Evolutionary conservation across 768 basidiomycete species (phyloP).

Genomic region (Paxillus involutus): DNA sequence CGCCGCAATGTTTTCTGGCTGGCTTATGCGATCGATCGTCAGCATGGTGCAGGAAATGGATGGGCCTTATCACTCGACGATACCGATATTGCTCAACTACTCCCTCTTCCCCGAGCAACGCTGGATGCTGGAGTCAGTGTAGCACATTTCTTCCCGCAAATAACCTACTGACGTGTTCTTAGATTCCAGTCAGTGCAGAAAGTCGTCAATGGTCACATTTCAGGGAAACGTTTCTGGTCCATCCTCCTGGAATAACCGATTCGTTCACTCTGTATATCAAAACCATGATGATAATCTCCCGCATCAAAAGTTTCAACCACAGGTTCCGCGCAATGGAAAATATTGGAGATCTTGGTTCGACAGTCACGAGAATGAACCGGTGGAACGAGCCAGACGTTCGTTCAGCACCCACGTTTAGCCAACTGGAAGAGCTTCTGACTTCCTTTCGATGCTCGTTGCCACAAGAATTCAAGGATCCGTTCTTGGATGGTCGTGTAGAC

Average conservation of each 20-base stretch:
- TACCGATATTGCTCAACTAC: constrained; percentile 67
- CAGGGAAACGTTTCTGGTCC: constrained; percentile 55
- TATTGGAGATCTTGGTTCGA: constrained; percentile 49
- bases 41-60: constrained; percentile 65
- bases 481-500: constrained; percentile 53
- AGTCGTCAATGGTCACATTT: constrained; percentile 71
- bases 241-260: constrained; percentile 64
- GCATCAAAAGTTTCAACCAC: constrained; percentile 63
- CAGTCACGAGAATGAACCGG: constrained; percentile 21
- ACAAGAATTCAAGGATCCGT: constrained; percentile 52
- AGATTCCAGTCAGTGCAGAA: constrained; percentile 49
- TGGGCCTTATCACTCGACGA: constrained; percentile 76
- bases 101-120: constrained; percentile 60
- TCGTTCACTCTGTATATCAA: constrained; percentile 75
- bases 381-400: constrained; percentile 55
- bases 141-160: not conserved
- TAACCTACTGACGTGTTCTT: constrained; percentile 6
- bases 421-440: constrained; percentile 57
- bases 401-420: constrained; percentile 60
- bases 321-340: constrained; percentile 63
- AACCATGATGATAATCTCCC: constrained; percentile 60
- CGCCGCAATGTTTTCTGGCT: constrained; percentile 75
- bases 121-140: constrained; percentile 60
- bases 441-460: constrained; percentile 64
- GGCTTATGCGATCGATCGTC: constrained; percentile 67